Percentiles rank a stretch among this genome's conserved stretches.
phyloP scores from a whole-genome alignment of 208 protist genomes.

The Trypanosoma cruzi region DNA sequence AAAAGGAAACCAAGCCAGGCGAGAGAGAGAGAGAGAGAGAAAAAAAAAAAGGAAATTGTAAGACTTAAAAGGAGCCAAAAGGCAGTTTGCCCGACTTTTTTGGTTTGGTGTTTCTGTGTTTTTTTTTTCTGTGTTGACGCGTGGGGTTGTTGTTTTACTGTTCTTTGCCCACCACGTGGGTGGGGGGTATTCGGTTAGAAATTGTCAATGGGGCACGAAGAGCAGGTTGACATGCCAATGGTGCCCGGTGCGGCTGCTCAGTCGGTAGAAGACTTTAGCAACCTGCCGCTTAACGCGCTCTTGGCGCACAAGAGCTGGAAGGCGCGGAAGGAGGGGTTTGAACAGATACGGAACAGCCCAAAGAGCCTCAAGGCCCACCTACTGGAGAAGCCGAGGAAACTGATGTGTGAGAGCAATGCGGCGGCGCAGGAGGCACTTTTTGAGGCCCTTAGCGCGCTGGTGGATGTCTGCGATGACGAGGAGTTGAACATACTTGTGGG shows the following conservation, averaged over 20 bases:
- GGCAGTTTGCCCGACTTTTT: background rate
- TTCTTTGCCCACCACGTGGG: conserved; percentile 3
- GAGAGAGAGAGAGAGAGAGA: background rate
- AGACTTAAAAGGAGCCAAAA: too few relatives aligned
- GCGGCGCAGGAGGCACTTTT: conserved; percentile 69
- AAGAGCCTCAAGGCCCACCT: conserved; percentile 32
- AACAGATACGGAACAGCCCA: conserved; percentile 42
- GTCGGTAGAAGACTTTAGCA: conserved; percentile 55
- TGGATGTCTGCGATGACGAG: conserved; percentile 37
- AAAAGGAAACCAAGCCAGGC: background rate
- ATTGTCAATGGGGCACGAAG: conserved; percentile 12
- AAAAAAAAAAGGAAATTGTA: background rate
- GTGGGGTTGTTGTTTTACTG: too few relatives aligned
- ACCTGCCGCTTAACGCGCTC: conserved; percentile 43
- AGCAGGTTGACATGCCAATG: background rate
- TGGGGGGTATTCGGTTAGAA: conserved; percentile 38
- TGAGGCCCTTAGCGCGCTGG: conserved; percentile 46
- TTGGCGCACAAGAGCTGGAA: conserved; percentile 79
- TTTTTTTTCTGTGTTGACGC: background rate
- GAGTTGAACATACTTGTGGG: conserved; percentile 44
- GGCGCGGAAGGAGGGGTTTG: conserved; percentile 66
- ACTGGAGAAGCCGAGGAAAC: conserved; percentile 38
- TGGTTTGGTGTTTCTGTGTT: background rate
- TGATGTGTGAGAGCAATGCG: conserved; percentile 55
- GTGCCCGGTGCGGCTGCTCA: background rate